Base-by-base conservation (phyloP, 495 filamentous ascomycete species). In the Letharia columbiana region DNA sequence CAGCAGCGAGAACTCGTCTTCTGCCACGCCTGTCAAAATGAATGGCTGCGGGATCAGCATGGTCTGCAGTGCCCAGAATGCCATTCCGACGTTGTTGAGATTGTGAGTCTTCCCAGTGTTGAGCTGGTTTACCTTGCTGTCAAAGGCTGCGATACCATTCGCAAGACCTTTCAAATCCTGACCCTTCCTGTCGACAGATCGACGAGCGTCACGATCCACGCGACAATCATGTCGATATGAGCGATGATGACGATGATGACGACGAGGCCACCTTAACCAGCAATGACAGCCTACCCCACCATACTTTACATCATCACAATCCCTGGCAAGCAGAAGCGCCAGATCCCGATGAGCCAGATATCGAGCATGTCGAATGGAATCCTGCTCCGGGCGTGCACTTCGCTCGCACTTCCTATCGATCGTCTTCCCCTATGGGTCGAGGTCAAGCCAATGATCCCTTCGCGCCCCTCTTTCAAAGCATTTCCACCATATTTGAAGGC, bases 41-140 rank as follows among this genome's bases (percentile, higher is more conserved):
- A 96, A 70, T 97, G 90, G 91, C 87, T 84, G 66, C 79, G 83
- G 62, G 84, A 89, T 70, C 81, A 88, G 64, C 78, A 81, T 68
- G 83, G 81, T 44, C 75, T 96, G 61, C 74, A 73, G 17, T 98
- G 94, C 68, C 92, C 92, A n/a, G 71, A 76, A 11, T 98, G 94
- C 72, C 66, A 80, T 17, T 83, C 84, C n/a, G 89, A 95, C 9
- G 86, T 89, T 73, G 89, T 84, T 10, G 91, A 98, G 77, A 93
- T 96, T 66, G 92, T 91, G 73, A 66, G 86, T 80, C 54, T 28
- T 49, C 58, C 42, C n/a, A 58, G 10, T 31, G 13, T 39, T 37
- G 41, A 45, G 41, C 39, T 49, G 35, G 20, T 42, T 11, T 9
- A 52, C 23, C 23, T 18, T 31, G n/a, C 31, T 52, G 12, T 52